A percentile compares a stretch with the other conserved stretches of the same genome.
phyloP scores from a whole-genome alignment of 805 yeast genomes.

The Lachancea quebecensis region DNA sequence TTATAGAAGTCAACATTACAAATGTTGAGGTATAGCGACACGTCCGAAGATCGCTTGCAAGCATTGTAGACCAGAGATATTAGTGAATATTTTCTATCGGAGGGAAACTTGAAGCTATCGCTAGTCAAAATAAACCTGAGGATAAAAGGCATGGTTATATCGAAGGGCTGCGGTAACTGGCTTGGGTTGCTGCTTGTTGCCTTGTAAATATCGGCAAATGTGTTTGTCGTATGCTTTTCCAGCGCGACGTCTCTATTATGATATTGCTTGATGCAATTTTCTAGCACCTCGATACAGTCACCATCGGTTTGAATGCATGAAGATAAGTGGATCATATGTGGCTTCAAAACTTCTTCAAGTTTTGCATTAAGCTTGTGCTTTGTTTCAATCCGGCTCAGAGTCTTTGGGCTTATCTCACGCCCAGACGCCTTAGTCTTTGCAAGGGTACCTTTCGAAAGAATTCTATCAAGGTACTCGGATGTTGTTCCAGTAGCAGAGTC shows the following conservation, averaged over 20 bases:
- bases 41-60: slow-evolving; percentile 22
- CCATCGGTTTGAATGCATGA: slow-evolving; percentile 19
- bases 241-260: slow-evolving; percentile 9
- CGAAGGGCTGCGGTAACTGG: slow-evolving; percentile 24
- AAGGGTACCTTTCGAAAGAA: not conserved
- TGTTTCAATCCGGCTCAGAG: slow-evolving; percentile 14
- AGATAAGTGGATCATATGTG: slow-evolving; percentile 12
- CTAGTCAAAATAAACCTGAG: slow-evolving; percentile 17
- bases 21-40: slow-evolving; percentile 25
- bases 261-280: slow-evolving; percentile 12
- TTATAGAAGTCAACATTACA: slow-evolving; percentile 30
- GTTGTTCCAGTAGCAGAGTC: not conserved
- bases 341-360: slow-evolving; percentile 19
- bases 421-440: not conserved
- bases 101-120: slow-evolving; percentile 13
- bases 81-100: slow-evolving; percentile 23
- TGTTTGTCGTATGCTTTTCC: slow-evolving; percentile 13
- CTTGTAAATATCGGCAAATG: slow-evolving; percentile 14
- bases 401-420: slow-evolving; percentile 1
- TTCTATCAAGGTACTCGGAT: not conserved
- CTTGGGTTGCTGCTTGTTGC: slow-evolving; percentile 6
- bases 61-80: slow-evolving; percentile 23
- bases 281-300: slow-evolving; percentile 17
- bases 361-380: slow-evolving; percentile 20
- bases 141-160: slow-evolving; percentile 23